Percentiles rank a stretch among this genome's conserved stretches.
Evolutionary conservation across 208 protist species (phyloP).

Genomic region (Acanthamoeba lenticulata): DNA sequence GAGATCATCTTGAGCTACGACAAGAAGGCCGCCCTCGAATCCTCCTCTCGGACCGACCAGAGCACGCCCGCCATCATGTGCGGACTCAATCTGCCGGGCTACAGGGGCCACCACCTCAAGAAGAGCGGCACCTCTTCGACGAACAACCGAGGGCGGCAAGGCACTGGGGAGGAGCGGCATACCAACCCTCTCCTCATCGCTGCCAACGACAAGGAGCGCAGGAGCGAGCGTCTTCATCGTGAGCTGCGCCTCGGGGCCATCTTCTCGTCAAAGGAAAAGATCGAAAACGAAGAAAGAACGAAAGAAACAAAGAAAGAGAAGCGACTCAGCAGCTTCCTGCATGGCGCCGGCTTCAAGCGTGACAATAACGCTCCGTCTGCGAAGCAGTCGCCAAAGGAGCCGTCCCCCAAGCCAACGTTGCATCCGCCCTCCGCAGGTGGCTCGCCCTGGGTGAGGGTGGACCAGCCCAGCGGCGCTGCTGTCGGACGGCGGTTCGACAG

Average conservation of each 20-base stretch:
- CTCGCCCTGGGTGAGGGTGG: not conserved
- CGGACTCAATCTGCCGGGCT: not conserved
- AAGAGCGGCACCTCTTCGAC: not conserved
- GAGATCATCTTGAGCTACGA: constrained; percentile 7
- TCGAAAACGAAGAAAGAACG: not conserved
- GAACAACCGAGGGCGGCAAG: not conserved
- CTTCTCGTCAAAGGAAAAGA: not conserved
- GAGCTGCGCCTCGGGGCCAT: not conserved
- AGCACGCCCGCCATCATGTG: not conserved
- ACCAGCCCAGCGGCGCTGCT: not conserved
- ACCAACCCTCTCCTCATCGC: not conserved
- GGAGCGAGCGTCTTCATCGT: not conserved
- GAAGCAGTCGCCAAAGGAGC: no score
- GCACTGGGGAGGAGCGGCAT: not conserved
- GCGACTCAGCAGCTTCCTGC: not conserved
- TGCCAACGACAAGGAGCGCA: not conserved
- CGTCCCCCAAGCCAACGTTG: not conserved
- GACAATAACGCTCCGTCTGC: no score
- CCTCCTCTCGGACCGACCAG: not conserved
- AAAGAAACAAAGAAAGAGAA: not conserved
- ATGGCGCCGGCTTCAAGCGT: no score
- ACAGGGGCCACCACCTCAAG: not conserved
- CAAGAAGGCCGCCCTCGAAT: not conserved
- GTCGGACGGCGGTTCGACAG: not conserved
- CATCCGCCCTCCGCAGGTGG: not conserved